phyloP scores from a whole-genome alignment of 495 filamentous ascomycete species.

The Aspergillus carlsbadensis region DNA sequence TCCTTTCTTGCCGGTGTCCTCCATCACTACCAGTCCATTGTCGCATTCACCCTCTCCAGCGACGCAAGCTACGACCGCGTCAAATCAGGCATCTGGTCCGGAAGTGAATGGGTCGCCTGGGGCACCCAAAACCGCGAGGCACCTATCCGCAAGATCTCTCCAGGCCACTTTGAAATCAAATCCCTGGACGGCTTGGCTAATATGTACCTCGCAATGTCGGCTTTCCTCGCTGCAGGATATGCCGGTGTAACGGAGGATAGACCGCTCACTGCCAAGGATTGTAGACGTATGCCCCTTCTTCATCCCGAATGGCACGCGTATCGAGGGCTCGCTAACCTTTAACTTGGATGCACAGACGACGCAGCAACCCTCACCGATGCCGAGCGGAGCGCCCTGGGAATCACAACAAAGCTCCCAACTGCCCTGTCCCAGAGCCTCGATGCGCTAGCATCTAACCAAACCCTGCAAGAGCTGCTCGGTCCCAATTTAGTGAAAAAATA shows the following conservation, averaged over 20 bases:
- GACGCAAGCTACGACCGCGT: conserved; percentile 45
- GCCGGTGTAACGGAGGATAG: conserved; percentile 52
- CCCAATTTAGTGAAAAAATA: conserved; percentile 57
- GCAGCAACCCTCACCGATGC: conserved; percentile 26
- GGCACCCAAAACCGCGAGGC: conserved; percentile 46
- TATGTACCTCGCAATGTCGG: conserved; percentile 50
- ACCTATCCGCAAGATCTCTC: conserved; percentile 39
- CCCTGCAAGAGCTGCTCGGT: conserved; percentile 43
- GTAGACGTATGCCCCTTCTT: conserved; percentile 34
- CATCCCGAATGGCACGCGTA: not conserved
- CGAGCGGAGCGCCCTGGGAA: conserved; percentile 29
- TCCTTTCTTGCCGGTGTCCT: conserved; percentile 41
- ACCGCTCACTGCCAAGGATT: conserved; percentile 55
- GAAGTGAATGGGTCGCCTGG: conserved; percentile 45
- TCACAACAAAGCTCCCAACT: conserved; percentile 41
- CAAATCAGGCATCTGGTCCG: conserved; percentile 54
- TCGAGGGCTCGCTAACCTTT: not conserved
- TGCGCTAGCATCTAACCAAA: conserved; percentile 22
- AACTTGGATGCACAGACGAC: conserved; percentile 26
- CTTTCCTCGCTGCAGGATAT: conserved; percentile 64
- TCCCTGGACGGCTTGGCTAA: conserved; percentile 42
- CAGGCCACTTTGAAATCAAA: conserved; percentile 44
- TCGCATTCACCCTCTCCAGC: conserved; percentile 37
- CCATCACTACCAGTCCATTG: conserved; percentile 29
- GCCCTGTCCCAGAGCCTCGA: conserved; percentile 31